Base-by-base conservation (phyloP, 2,329 filamentous ascomycete species). In the Colletotrichum costaricense region DNA sequence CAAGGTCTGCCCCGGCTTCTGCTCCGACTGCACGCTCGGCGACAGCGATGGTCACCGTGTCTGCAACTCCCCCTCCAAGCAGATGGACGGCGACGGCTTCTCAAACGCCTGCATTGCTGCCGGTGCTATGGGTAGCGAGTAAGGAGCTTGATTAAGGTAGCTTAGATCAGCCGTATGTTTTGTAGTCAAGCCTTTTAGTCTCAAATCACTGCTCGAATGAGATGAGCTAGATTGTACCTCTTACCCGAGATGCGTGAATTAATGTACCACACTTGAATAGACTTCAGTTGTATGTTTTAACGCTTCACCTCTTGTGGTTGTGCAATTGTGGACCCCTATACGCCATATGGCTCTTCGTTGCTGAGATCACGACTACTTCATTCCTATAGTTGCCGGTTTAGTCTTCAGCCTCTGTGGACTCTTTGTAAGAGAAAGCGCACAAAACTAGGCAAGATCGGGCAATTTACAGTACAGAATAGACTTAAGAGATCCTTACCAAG, bases 1-100 rank as follows among this genome's bases (percentile, higher is more conserved):
- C 33, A 66, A 66, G 26, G 63, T 66, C 8, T 66, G 63, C 24
- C 63, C 63, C 11, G 16, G 22, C 5, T 66, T 66, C 35, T 66
- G 52, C 33, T 66, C 63, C 16, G 63, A 66, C 52, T 66, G 63
- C 28, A 6, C 63, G 54, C 54, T 66, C 2, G 63, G 63, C 12
- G 52, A 66, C 2, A 42, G 30, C 3, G 63, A 66, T 6, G 63
- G 63, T 6, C 63, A 66, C 33, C 52, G 30, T 42, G 63, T 66
- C 54, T 66, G 63, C 52, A 66, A 66, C 63, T 66, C 63, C 28
- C 30, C 63, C 4, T 26, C 33, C 54, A 57, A 58, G 33, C 52
- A 57, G n/a, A 33, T 66, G 22, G 52, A 66, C 26, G 63, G 63
- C 22, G 54, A 58, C 14, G 63, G 33, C 2, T 66, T 66, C 46